These are phyloP conservation scores for Cardamine chenopodiifolia DNA, from an alignment of 345 rosid genomes.

Conservation along the genomic window DNA sequence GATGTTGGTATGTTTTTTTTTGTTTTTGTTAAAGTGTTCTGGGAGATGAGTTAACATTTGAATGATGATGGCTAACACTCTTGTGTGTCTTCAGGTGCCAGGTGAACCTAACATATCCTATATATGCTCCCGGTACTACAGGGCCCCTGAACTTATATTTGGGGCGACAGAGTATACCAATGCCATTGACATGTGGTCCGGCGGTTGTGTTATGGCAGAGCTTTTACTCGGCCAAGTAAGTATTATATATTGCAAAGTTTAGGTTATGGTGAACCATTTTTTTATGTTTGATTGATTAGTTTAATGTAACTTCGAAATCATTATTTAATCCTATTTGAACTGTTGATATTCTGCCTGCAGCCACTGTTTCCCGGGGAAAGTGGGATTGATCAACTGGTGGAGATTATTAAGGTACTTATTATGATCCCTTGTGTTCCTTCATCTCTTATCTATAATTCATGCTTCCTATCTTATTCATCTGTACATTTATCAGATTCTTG, in stretches of 20 bases:
- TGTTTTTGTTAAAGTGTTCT: constrained; percentile 2
- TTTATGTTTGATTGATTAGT: background rate
- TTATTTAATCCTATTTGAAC: constrained; percentile 4
- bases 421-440: constrained; percentile 1
- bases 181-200: constrained; percentile 99
- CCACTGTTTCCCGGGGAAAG: constrained; percentile 97
- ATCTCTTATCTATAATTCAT: background rate
- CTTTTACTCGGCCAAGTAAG: constrained; percentile 93
- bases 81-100: constrained; percentile 61
- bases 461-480: constrained; percentile 4
- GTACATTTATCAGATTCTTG: constrained; percentile 63
- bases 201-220: constrained; percentile 95
- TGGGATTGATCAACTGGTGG: constrained; percentile 95
- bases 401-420: constrained; percentile 80
- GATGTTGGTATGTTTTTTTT: constrained; percentile 74
- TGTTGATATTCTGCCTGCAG: constrained; percentile 51
- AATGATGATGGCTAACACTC: constrained; percentile 14
- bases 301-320: background rate
- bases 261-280: background rate
- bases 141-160: constrained; percentile 99
- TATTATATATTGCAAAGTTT: constrained; percentile 18
- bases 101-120: constrained; percentile 98
- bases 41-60: constrained; percentile 21
- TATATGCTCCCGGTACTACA: constrained; percentile 95
- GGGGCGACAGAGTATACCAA: constrained; percentile 95